Base-by-base conservation (phyloP, 2,329 filamentous ascomycete species). In the Torrubiella hemipterigena region DNA sequence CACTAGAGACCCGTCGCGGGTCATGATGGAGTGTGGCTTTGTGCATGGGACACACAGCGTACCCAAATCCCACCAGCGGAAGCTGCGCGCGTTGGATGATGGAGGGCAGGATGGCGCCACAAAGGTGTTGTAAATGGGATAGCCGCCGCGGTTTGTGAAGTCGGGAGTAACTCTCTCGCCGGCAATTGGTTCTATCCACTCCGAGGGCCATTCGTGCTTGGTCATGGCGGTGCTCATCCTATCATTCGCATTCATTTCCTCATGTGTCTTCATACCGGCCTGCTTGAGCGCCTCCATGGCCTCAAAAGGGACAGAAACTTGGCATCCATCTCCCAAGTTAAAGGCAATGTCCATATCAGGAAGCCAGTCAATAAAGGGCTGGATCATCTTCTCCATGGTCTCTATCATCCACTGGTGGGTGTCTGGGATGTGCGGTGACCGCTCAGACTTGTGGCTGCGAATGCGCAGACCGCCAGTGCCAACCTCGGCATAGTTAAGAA, bases 261-360 rank as follows among this genome's bases (percentile, higher is more conserved):
- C 38, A 76, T 69, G 35, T 77, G 71, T 48, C 71, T 70, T 5
- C 77, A 72, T 6, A 23, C 67, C 67, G 33, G 59, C 52, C 23
- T 52, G 44, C 45, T 76, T 55, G 29, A 63, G 56, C 7, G 49
- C 50, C 18, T 65, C 52, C 35, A 77, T 65, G 6, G 67, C 59
- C 39, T 74, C 68, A 58, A 63, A 74, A 9, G 69, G 62, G 7
- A 70, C 64, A 9, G 74, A 61, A 21, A 78, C 46, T 15, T 72
- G 59, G 31, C 71, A 72, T 45, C 77, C 71, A 43, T 77, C 73
- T 55, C 82, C 65, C 10, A 79, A 63, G 49, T 91, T 91, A 56
- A 89, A 79, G 0, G 78, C 77, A 20, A 91, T 55, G 41, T 85
- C 78, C 79, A 89, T 83, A 40, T 84, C 73, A 1, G 81, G 81